Conservation (phyloP, 768 basidiomycete species). For the Rhodocollybia butyracea region DNA sequence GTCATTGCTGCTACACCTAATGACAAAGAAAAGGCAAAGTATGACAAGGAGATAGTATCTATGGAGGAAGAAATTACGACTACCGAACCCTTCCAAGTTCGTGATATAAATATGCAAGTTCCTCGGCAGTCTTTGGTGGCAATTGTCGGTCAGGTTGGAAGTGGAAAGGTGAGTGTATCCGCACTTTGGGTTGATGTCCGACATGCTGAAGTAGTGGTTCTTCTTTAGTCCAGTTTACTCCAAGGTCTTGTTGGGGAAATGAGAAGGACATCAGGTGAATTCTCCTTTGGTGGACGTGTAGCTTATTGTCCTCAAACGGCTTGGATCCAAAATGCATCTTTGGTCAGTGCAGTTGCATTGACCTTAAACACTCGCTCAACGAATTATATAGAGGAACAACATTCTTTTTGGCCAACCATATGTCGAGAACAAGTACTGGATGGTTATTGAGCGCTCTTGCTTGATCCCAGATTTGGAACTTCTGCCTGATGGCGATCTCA, state of each 20-base stretch:
- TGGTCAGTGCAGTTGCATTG: constrained; percentile 34
- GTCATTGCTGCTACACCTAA: constrained; percentile 2
- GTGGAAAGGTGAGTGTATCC: constrained; percentile 45
- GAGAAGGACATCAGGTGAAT: constrained; percentile 46
- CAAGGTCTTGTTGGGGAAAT: constrained; percentile 72
- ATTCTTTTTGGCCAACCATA: constrained; percentile 64
- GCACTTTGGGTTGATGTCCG: no score
- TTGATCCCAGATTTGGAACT: constrained; percentile 62
- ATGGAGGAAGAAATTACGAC: constrained; percentile 2
- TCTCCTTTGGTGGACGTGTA: constrained; percentile 59
- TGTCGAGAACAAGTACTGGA: constrained; percentile 66
- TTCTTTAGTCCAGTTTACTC: constrained; percentile 46
- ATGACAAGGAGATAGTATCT: constrained; percentile 6
- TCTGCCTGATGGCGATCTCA: constrained; percentile 68
- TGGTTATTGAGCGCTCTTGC: constrained; percentile 52
- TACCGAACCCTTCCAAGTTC: constrained; percentile 43
- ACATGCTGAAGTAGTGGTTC: neutral
- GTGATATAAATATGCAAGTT: constrained; percentile 47
- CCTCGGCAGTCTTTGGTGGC: constrained; percentile 58
- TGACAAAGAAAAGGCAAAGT: constrained; percentile 12
- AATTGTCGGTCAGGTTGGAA: constrained; percentile 68
- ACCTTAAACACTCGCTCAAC: neutral
- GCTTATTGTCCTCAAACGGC: constrained; percentile 73
- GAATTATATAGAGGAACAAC: constrained; percentile 50
- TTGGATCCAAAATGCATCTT: constrained; percentile 71